Conservation (phyloP, 2,329 filamentous ascomycete genomes). For the Epichloe hybrida region DNA sequence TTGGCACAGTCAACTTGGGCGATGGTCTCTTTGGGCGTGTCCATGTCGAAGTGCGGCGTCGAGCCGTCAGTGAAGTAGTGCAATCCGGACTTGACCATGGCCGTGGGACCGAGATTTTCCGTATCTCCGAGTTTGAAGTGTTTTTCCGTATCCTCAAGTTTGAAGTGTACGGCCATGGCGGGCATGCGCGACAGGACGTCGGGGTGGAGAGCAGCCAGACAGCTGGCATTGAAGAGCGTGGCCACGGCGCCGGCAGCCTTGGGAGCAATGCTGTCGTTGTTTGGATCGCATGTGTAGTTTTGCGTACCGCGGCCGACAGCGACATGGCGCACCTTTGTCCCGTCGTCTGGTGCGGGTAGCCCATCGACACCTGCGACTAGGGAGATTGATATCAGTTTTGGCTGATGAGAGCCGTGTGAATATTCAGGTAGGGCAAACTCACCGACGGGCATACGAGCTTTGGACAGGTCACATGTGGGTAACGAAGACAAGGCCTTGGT, state of each 20-base stretch:
- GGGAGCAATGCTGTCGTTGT: constrained; percentile 47
- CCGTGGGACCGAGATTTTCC: no score
- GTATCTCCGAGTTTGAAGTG: no score
- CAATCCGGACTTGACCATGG: no score
- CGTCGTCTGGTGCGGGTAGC: constrained; percentile 46
- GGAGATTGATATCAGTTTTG: not conserved
- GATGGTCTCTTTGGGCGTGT: no score
- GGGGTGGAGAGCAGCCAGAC: constrained; percentile 57
- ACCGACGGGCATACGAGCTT: constrained; percentile 37
- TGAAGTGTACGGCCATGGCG: constrained; percentile 48
- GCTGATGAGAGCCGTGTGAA: not conserved
- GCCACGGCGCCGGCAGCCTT: constrained; percentile 61
- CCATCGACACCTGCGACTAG: constrained; percentile 33
- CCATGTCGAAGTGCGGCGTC: no score
- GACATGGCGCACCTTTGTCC: constrained; percentile 58
- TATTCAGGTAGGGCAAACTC: not conserved
- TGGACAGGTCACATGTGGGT: constrained; percentile 40
- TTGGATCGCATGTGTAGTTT: constrained; percentile 76
- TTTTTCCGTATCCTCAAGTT: no score
- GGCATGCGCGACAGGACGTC: constrained; percentile 53
- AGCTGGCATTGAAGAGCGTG: constrained; percentile 77
- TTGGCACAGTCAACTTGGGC: no score
- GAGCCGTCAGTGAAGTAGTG: no score
- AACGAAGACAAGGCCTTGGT: constrained; percentile 26
- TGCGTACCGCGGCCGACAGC: constrained; percentile 79